These are phyloP conservation scores for Calonectria pteridis DNA, from an alignment of 2,329 filamentous ascomycete species.

Conservation along the genomic window DNA sequence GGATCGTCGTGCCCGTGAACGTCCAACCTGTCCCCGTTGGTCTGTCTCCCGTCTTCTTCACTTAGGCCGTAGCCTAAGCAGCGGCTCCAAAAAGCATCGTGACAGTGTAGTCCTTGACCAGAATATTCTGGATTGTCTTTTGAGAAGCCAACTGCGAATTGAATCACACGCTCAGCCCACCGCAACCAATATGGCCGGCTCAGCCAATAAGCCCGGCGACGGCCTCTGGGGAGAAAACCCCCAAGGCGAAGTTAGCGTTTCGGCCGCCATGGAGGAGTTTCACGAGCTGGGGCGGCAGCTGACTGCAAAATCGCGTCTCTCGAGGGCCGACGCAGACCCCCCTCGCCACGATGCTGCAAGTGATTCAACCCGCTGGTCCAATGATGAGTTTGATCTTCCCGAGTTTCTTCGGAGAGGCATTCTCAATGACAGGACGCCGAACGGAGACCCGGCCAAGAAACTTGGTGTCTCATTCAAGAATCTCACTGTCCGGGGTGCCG, in stretches of 20 bases:
- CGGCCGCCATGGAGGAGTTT: slow-evolving; percentile 21
- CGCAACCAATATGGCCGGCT: not conserved
- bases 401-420: slow-evolving; percentile 21
- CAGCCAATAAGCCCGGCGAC: not conserved
- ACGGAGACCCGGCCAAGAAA: slow-evolving; percentile 10
- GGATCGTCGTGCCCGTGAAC: not conserved
- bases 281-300: slow-evolving; percentile 14
- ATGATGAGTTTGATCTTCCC: slow-evolving; percentile 16
- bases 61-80: not conserved
- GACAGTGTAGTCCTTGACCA: not conserved
- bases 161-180: not conserved
- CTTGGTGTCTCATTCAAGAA: slow-evolving; percentile 80
- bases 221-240: slow-evolving; percentile 20
- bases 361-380: slow-evolving; percentile 15
- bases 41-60: not conserved
- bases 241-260: slow-evolving; percentile 13
- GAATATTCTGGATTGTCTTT: not conserved
- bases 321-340: slow-evolving; percentile 2
- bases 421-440: slow-evolving; percentile 9
- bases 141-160: not conserved
- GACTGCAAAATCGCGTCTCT: slow-evolving; percentile 10
- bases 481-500: slow-evolving; percentile 78
- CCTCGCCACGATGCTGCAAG: slow-evolving; percentile 4
- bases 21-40: not conserved
- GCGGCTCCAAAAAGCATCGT: not conserved